These are phyloP conservation scores for Breviolum minutum DNA, from an alignment of 73 alveolate species.

Conservation along the genomic window DNA sequence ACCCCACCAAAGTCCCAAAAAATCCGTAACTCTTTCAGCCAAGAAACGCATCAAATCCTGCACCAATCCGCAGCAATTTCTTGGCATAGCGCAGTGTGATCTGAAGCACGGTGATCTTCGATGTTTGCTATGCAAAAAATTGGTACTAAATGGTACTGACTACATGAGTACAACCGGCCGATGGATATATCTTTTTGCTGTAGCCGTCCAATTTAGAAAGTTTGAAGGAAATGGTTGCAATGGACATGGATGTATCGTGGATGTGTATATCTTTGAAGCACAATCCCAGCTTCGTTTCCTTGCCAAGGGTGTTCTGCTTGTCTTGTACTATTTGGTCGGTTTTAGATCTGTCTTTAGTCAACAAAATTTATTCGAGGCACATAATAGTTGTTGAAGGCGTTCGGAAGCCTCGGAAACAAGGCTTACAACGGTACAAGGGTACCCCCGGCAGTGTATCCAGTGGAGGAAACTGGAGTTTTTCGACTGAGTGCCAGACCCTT, in stretches of 20 bases:
- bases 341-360: too few relatives aligned
- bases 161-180: neutral
- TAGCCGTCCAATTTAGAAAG: neutral
- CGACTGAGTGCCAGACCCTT: neutral
- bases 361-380: neutral
- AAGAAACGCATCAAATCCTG: slow-evolving; percentile 71
- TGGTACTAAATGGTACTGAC: neutral
- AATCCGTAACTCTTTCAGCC: neutral
- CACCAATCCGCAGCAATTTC: slow-evolving; percentile 42
- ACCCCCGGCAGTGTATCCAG: neutral
- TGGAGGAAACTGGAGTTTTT: neutral
- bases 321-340: too few relatives aligned
- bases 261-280: too few relatives aligned
- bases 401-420: slow-evolving; percentile 23
- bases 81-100: slow-evolving; percentile 80
- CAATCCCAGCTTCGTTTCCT: too few relatives aligned
- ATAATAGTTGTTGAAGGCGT: slow-evolving; percentile 80
- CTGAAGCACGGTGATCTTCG: neutral
- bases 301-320: too few relatives aligned
- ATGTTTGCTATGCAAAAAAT: neutral
- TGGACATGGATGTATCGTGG: too few relatives aligned
- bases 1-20: too few relatives aligned
- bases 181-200: neutral
- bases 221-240: too few relatives aligned
- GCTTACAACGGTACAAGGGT: neutral